Evolutionary conservation across 441 rosid species (phyloP), one percentile per base, ranked within the genome.

Genomic region (Aleurites moluccanus): DNA sequence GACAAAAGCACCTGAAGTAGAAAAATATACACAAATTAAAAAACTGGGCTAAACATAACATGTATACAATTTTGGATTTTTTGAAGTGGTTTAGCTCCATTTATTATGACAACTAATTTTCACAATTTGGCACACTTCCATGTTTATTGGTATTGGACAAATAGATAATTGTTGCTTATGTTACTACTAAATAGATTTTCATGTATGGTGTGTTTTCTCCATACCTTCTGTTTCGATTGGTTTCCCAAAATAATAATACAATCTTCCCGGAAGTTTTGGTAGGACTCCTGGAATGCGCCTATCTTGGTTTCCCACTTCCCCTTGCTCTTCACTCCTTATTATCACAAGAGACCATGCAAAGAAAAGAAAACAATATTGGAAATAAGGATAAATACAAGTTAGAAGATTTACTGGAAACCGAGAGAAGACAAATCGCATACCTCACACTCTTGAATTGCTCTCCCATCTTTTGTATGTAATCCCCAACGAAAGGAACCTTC

Each of bases 241-340:
- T 78, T 88, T 89, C 52, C 95, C 98, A 67, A 89, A 93, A 75
- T 84, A 88, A 75, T 59, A 89, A 79, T 93, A 93, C 77, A 88
- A 88, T 70, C 95, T 86, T 73, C 97, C 96, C 1, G 97, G 98
- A 80, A 86, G 63, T 81, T 38, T 38, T 38, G 40, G 40, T 38
- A 38, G 40, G 52, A 87, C 73, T 75, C 87, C 85, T 14, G 96
- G 96, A 15, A 87, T 42, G 83, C 90, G 89, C 42, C 87, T 73
- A 57, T 75, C 87, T 83, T 91, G 98, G 81, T 91, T 86, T 42
- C 85, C 86, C 49, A 88, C 88, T 80, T 91, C 96, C 53, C 90
- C 92, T 38, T 71, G 79, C 47, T 80, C 76, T 72, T 86, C 82
- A 69, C 64, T 81, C 86, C 94, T 38, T 93, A 28, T 73, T 49